Evolutionary conservation across 176 grass and related monocot genomes (phyloP).

Genomic region (Oryza glumipatula): DNA sequence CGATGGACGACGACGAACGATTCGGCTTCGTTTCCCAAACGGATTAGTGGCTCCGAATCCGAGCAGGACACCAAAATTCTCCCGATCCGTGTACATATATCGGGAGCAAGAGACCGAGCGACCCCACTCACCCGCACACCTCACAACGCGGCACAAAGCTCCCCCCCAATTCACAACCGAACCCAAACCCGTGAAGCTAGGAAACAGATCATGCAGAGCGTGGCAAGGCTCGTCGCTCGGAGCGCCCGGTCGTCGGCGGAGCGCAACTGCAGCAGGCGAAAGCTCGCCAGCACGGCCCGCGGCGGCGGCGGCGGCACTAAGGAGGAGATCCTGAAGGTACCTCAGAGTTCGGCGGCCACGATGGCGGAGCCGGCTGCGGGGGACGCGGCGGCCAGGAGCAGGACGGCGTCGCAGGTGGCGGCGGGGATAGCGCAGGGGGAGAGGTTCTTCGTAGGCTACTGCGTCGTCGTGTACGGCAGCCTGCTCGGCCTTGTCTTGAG

Average conservation of each 20-base stretch:
- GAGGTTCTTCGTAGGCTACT: neutral
- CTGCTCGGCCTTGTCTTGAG: neutral
- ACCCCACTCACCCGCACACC: neutral
- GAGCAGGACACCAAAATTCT: neutral
- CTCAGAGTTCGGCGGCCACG: neutral
- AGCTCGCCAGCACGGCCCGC: neutral
- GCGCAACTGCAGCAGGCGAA: neutral
- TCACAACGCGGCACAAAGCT: neutral
- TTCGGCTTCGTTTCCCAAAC: neutral
- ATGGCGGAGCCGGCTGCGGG: neutral
- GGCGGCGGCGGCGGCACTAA: too few relatives aligned
- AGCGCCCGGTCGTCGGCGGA: neutral
- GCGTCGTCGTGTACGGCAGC: neutral
- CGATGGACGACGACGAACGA: too few relatives aligned
- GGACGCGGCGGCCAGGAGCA: neutral
- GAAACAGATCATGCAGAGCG: neutral
- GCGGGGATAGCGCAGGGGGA: neutral
- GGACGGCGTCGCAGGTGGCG: too few relatives aligned
- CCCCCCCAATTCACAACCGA: neutral
- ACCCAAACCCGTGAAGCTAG: neutral
- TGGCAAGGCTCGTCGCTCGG: neutral
- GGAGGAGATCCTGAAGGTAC: too few relatives aligned
- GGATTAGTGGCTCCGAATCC: neutral
- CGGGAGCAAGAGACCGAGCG: neutral
- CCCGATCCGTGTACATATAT: neutral